These are phyloP conservation scores for Candida ovalis DNA, from an alignment of 805 yeast genomes.

Conservation along the genomic window DNA sequence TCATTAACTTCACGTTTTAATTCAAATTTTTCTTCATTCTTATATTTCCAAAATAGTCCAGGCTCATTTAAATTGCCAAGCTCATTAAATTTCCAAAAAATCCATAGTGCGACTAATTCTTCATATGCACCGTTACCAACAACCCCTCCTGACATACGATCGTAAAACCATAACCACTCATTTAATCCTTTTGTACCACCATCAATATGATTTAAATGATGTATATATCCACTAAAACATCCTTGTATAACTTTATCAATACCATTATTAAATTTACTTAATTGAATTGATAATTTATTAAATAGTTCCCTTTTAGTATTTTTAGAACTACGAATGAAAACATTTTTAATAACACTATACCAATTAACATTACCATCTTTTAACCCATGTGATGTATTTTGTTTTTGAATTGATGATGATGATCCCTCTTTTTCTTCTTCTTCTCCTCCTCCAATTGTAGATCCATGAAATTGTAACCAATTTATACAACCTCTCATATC, in stretches of 20 bases:
- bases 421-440: too few species aligned
- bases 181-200: constrained; percentile 61
- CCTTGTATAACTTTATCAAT: constrained; percentile 68
- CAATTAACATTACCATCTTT: constrained; percentile 59
- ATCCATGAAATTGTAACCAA: constrained; percentile 62
- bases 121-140: constrained; percentile 45
- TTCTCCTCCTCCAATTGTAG: too few species aligned
- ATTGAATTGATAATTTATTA: constrained; percentile 30
- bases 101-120: constrained; percentile 54
- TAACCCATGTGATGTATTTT: too few species aligned
- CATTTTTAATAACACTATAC: constrained; percentile 58
- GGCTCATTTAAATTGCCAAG: constrained; percentile 34
- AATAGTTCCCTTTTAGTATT: constrained; percentile 45
- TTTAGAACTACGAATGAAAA: constrained; percentile 54
- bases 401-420: too few species aligned
- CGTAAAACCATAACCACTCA: constrained; percentile 78
- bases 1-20: constrained; percentile 32
- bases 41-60: constrained; percentile 12
- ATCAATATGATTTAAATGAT: constrained; percentile 57
- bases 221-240: constrained; percentile 62
- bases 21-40: constrained; percentile 40
- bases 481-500: constrained; percentile 87
- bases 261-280: constrained; percentile 43
- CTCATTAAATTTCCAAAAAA: constrained; percentile 63
- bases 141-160: constrained; percentile 46